These are phyloP conservation scores for Lachnellula arida DNA, from an alignment of 2,329 filamentous ascomycete genomes.

Conservation along the genomic window DNA sequence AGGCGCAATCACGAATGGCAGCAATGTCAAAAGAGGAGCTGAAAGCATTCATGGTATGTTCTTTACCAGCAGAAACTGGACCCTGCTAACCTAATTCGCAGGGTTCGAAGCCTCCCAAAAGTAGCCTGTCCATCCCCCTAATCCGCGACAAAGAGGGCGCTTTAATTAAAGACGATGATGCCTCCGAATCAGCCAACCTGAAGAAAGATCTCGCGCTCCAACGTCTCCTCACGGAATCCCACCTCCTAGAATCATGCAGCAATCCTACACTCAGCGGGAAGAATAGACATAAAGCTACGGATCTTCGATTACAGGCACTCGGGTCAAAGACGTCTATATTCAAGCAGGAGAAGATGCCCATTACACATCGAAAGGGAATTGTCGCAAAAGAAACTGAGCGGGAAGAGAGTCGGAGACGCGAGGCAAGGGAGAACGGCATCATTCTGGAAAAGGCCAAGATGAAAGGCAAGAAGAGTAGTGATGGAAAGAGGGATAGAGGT, in stretches of 20 bases:
- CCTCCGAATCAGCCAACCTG: conserved; percentile 61
- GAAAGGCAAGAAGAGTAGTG: conserved; percentile 35
- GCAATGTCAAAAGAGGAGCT: conserved; percentile 62
- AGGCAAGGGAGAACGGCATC: conserved; percentile 87
- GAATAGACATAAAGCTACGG: conserved; percentile 74
- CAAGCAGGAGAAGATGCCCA: conserved; percentile 82
- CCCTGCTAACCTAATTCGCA: conserved; percentile 11
- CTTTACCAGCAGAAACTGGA: not conserved
- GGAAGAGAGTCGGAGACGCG: conserved; percentile 67
- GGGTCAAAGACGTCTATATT: conserved; percentile 74
- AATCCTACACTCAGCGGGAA: conserved; percentile 52
- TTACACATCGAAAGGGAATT: conserved; percentile 83
- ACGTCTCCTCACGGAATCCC: conserved; percentile 84
- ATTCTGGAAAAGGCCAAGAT: conserved; percentile 62
- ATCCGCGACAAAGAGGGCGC: conserved; percentile 21
- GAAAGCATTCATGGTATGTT: conserved; percentile 70
- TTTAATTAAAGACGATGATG: conserved; percentile 44
- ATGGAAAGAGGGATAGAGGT: conserved; percentile 47
- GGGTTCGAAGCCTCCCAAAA: conserved; percentile 30
- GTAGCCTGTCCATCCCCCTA: conserved; percentile 18
- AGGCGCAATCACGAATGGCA: conserved; percentile 23
- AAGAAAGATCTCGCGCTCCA: conserved; percentile 92
- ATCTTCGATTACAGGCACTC: conserved; percentile 76
- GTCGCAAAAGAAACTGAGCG: conserved; percentile 56
- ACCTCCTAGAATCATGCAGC: conserved; percentile 65